These are phyloP conservation scores for Phytophthora citrophthora DNA, from an alignment of 352 stramenopile species.

Conservation along the genomic window DNA sequence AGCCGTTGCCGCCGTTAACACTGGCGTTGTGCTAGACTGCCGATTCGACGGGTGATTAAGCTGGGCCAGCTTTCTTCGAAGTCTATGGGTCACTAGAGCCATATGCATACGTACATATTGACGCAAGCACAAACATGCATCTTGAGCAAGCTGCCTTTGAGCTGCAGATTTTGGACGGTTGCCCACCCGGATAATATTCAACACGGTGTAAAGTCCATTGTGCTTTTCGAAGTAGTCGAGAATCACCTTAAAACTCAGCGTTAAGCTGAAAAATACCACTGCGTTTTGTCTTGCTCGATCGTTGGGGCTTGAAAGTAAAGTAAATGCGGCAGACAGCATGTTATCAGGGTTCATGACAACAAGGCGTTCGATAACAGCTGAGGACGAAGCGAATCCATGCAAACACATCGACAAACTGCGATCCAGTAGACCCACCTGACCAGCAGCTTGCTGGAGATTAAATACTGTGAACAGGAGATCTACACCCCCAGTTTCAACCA, in stretches of 20 bases:
- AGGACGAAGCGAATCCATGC: slow-evolving; percentile 82
- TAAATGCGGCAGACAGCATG: slow-evolving; percentile 68
- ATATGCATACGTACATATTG: slow-evolving; percentile 88
- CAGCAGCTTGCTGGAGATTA: slow-evolving; percentile 58
- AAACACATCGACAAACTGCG: slow-evolving; percentile 87
- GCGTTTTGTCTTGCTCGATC: slow-evolving; percentile 83
- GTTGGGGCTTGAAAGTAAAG: slow-evolving; percentile 75
- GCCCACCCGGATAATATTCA: slow-evolving; percentile 86
- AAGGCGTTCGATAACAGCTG: slow-evolving; percentile 79
- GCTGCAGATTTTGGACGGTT: slow-evolving; percentile 79
- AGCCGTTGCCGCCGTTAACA: slow-evolving; percentile 60
- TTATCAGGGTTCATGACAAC: slow-evolving; percentile 60
- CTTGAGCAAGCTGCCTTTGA: slow-evolving; percentile 82
- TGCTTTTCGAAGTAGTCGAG: slow-evolving; percentile 87
- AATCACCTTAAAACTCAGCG: slow-evolving; percentile 79
- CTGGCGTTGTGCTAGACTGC: slow-evolving; percentile 30
- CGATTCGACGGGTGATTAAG: slow-evolving; percentile 66
- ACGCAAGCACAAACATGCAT: slow-evolving; percentile 82
- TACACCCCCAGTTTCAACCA: slow-evolving; percentile 79
- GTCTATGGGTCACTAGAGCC: slow-evolving; percentile 69
- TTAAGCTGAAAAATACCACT: slow-evolving; percentile 87
- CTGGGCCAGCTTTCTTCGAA: slow-evolving; percentile 69
- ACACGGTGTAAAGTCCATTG: slow-evolving; percentile 82
- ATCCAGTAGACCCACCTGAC: slow-evolving; percentile 70
- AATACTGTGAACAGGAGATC: slow-evolving; percentile 73